A percentile compares a stretch with the other conserved stretches of the same genome.
Evolutionary conservation across 164 flowering plant genomes (phyloP).

Genomic region (Liquidambar formosana): DNA sequence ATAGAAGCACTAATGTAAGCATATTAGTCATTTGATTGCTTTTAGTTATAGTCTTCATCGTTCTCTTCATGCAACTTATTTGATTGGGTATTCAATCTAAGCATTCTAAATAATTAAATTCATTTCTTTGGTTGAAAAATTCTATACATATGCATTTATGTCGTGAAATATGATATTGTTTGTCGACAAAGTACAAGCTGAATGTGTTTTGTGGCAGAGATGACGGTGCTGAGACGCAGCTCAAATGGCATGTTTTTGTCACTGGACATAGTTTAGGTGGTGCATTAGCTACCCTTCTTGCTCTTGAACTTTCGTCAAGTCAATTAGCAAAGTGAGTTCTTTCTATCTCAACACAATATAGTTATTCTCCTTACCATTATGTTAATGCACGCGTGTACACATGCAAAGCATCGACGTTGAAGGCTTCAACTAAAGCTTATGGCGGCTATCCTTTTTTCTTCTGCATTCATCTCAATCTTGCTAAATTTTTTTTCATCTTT

Average conservation of each 20-base stretch:
- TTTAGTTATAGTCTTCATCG: neutral
- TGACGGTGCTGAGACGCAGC: constrained; percentile 37
- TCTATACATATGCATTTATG: neutral
- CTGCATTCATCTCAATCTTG: neutral
- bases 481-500: neutral
- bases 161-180: neutral
- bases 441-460: neutral
- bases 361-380: neutral
- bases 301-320: constrained; percentile 92
- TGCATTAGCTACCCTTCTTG: constrained; percentile 91
- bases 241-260: constrained; percentile 85
- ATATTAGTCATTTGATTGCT: neutral
- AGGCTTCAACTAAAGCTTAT: neutral
- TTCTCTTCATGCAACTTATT: neutral
- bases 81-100: neutral
- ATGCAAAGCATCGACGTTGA: neutral
- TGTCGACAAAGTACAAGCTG: neutral
- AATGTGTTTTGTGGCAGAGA: constrained; percentile 45
- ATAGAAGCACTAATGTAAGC: no score
- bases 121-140: no score
- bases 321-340: constrained; percentile 82
- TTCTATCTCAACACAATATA: constrained; percentile 1
- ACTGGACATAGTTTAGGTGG: constrained; percentile 99
- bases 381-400: neutral
- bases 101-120: no score